Base-by-base conservation (phyloP, 805 yeast species). In the Lachancea fermentati region DNA sequence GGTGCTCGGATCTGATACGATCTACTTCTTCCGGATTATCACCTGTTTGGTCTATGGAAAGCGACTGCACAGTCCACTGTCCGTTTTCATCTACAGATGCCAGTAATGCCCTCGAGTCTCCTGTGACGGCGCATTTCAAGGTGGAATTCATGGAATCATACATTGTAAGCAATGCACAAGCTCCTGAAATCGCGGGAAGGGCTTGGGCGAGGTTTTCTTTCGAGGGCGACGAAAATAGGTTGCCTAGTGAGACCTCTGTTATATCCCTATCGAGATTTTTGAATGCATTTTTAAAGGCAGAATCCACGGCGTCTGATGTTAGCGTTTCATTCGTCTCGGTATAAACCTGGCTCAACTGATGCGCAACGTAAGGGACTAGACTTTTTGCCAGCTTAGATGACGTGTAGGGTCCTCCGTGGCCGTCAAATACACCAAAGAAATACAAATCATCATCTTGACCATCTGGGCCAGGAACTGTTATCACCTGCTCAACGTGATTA, bases 391-490 rank as follows among this genome's bases (percentile, higher is more conserved):
- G 72, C 58, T 81, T 85, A n/a, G 85, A 75, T 42, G 91, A 79
- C 1, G 98, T 93, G 48, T 85, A 85, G 79, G 95, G 88, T 16
- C 98, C 98, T 3, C 95, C 88, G 63, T 93, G 98, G 9, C 98
- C 98, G 62, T 93, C 98, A 58, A 82, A 91, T 0, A 93, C 78
- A 4, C 97, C 96, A 76, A 95, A 93, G 57, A 93, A 87, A 75
- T 85, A 83, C 84, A 96, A 82, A 60, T 91, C 96, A 1, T 51
- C 48, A 65, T 71, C 51, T 5, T 24, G 29, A 17, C 63, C 63
- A 16, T 54, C 49, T 52, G 66, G 52, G 61, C 72, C 69, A 4
- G 88, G 85, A 1, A 81, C 80, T 41, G 82, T 84, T 6, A 84
- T 76, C 26, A 85, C 78, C 46, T 81, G 82, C 56, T 89, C 97